These are phyloP conservation scores for Starmerella khaoyaiensis DNA, from an alignment of 805 yeast species.

Conservation along the genomic window DNA sequence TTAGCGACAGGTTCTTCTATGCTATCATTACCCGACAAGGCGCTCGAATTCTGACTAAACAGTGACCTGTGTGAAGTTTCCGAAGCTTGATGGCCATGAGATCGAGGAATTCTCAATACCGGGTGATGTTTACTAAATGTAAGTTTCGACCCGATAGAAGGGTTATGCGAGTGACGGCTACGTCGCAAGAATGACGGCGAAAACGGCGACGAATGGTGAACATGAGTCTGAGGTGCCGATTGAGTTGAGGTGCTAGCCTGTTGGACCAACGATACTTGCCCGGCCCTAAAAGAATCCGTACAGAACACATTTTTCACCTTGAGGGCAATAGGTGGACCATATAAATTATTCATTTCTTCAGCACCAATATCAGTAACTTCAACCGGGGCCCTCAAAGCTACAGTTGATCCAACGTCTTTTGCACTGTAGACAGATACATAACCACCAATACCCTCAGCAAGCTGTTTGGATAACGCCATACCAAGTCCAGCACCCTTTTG, in stretches of 20 bases:
- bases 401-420: slow-evolving; percentile 24
- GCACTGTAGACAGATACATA: slow-evolving; percentile 36
- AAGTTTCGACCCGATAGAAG: slow-evolving; percentile 11
- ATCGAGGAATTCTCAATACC: slow-evolving; percentile 5
- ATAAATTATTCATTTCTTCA: neutral
- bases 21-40: neutral
- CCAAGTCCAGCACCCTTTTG: slow-evolving; percentile 97
- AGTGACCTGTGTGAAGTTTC: neutral
- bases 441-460: slow-evolving; percentile 84
- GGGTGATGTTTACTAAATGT: slow-evolving; percentile 9
- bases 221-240: neutral
- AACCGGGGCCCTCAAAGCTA: slow-evolving; percentile 20
- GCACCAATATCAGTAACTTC: slow-evolving; percentile 3
- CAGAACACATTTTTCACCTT: slow-evolving; percentile 15
- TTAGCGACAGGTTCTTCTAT: neutral
- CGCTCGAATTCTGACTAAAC: neutral
- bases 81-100: slow-evolving; percentile 1
- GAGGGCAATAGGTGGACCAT: slow-evolving; percentile 18
- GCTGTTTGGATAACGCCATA: slow-evolving; percentile 72
- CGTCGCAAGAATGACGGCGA: slow-evolving; percentile 1
- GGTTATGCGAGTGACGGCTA: slow-evolving; percentile 6
- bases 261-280: slow-evolving; percentile 8
- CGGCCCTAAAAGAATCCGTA: slow-evolving; percentile 12
- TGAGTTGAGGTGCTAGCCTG: neutral
- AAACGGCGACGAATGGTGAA: neutral